Conservation (phyloP, 805 yeast species). For the Clavispora asparagi region DNA sequence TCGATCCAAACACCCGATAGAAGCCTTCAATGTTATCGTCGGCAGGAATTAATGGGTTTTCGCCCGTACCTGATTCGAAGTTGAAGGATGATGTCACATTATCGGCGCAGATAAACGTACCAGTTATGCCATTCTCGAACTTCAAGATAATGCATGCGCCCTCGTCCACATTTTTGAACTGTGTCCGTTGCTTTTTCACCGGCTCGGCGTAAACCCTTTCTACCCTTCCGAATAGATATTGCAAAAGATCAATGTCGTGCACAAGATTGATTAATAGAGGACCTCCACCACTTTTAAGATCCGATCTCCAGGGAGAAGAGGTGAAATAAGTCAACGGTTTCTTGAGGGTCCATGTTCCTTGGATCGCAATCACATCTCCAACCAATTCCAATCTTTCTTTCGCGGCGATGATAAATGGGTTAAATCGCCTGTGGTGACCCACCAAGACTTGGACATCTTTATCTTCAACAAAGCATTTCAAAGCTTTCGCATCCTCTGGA, state of each 20-base stretch:
- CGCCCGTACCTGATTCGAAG: constrained; percentile 37
- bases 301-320: constrained; percentile 30
- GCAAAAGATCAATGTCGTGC: constrained; percentile 35
- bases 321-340: constrained; percentile 32
- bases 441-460: constrained; percentile 26
- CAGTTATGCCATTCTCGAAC: constrained; percentile 28
- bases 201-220: constrained; percentile 33
- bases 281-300: constrained; percentile 29
- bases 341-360: constrained; percentile 35
- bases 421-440: constrained; percentile 39
- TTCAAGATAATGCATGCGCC: constrained; percentile 32
- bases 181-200: constrained; percentile 23
- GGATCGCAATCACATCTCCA: constrained; percentile 31
- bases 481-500: constrained; percentile 26
- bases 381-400: constrained; percentile 23
- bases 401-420: constrained; percentile 33
- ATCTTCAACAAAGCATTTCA: constrained; percentile 19
- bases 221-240: constrained; percentile 35
- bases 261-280: constrained; percentile 32
- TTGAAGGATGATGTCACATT: constrained; percentile 34
- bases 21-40: constrained; percentile 26
- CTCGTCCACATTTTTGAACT: constrained; percentile 29
- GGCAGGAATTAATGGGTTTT: constrained; percentile 32
- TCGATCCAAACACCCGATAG: constrained; percentile 34
- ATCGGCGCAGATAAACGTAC: constrained; percentile 35